These are phyloP conservation scores for Gaeumannomyces tritici DNA, from an alignment of 2,329 filamentous ascomycete genomes.

Conservation along the genomic window DNA sequence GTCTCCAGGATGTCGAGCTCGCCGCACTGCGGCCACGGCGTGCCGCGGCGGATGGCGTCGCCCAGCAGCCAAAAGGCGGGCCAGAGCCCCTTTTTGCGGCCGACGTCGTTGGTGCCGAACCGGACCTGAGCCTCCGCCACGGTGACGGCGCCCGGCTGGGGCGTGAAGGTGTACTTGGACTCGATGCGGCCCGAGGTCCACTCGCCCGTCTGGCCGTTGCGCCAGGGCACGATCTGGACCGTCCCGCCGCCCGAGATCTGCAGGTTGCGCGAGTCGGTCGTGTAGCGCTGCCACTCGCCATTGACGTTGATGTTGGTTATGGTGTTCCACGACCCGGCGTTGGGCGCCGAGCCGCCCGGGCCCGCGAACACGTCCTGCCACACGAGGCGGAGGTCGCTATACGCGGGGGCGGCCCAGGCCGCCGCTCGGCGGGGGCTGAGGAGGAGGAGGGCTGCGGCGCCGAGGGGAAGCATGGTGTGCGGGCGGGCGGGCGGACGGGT, in stretches of 20 bases:
- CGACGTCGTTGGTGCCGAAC: slow-evolving; percentile 27
- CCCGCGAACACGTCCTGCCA: slow-evolving; percentile 37
- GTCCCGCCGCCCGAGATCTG: slow-evolving; percentile 40
- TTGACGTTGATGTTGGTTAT: slow-evolving; percentile 22
- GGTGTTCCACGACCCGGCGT: slow-evolving; percentile 29
- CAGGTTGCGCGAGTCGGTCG: slow-evolving; percentile 29
- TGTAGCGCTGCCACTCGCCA: slow-evolving; percentile 37
- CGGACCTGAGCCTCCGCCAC: slow-evolving; percentile 34
- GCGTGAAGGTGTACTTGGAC: slow-evolving; percentile 34
- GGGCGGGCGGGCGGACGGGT: too few relatives aligned
- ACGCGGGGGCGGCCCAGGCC: slow-evolving; percentile 27
- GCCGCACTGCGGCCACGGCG: slow-evolving; percentile 36
- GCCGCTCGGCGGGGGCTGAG: slow-evolving; percentile 14
- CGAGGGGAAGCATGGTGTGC: neutral
- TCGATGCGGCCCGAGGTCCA: slow-evolving; percentile 44
- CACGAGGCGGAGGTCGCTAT: slow-evolving; percentile 25
- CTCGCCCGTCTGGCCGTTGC: slow-evolving; percentile 19
- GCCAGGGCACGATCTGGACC: slow-evolving; percentile 37
- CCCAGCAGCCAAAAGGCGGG: slow-evolving; percentile 45
- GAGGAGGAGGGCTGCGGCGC: slow-evolving; percentile 19
- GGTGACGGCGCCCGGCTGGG: slow-evolving; percentile 27
- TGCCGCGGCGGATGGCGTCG: slow-evolving; percentile 33
- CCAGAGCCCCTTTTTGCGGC: slow-evolving; percentile 39
- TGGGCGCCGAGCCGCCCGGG: slow-evolving; percentile 20
- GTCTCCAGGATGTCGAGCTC: slow-evolving; percentile 43